Percentiles rank a stretch among this genome's conserved stretches.
phyloP scores from a whole-genome alignment of 441 rosid species.

The Populus hybrid region DNA sequence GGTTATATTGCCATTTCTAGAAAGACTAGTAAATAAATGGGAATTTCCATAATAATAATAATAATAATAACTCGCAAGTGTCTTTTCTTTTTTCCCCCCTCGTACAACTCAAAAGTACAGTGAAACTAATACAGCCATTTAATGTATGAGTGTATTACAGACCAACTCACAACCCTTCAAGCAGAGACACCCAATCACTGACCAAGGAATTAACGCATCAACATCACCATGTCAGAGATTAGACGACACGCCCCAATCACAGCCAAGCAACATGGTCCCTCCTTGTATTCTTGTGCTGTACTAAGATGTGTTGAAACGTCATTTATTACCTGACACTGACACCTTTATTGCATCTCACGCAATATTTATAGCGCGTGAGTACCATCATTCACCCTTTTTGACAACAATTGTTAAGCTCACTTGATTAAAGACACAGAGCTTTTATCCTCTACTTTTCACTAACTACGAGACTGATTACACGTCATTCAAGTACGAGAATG shows the following conservation, averaged over 20 bases:
- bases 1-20: too few species aligned
- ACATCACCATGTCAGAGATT: constrained; percentile 21
- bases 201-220: constrained; percentile 27
- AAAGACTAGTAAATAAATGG: too few species aligned
- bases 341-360: constrained; percentile 16
- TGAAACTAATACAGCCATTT: constrained; percentile 9
- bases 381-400: constrained; percentile 19
- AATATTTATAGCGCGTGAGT: constrained; percentile 25
- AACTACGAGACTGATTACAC: neutral
- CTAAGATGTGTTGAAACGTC: constrained; percentile 24
- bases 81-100: too few species aligned
- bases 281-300: neutral
- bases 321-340: neutral
- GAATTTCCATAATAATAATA: too few species aligned
- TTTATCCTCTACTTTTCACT: neutral
- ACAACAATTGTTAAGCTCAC: constrained; percentile 30
- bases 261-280: constrained; percentile 17
- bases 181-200: constrained; percentile 40
- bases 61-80: too few species aligned
- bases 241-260: constrained; percentile 23
- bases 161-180: constrained; percentile 15
- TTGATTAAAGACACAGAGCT: constrained; percentile 6
- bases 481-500: neutral
- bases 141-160: neutral
- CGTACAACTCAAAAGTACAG: neutral